A percentile compares a stretch with the other conserved stretches of the same genome.
Evolutionary conservation across 768 basidiomycete species (phyloP).

Genomic region (Coprinellus aureogranulatus): DNA sequence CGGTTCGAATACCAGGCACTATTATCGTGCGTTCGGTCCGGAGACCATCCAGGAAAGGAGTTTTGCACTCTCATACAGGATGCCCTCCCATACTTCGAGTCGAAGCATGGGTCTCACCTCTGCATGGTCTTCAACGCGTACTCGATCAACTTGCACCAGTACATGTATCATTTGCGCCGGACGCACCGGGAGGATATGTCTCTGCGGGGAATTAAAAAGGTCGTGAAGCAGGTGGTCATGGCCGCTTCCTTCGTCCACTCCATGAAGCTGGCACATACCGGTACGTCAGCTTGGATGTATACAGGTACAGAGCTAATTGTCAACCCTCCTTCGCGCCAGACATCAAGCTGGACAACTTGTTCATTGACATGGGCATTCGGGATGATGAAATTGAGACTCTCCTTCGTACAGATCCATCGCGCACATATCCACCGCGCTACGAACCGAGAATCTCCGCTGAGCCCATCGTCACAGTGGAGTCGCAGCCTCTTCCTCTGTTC

Average conservation of each 20-base stretch:
- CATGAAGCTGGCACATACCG: slow-evolving; percentile 19
- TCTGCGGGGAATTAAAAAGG: slow-evolving; percentile 12
- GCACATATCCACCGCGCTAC: slow-evolving; percentile 10
- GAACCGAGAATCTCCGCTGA: slow-evolving; percentile 16
- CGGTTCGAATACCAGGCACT: no score
- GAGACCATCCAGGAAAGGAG: neutral
- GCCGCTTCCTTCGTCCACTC: slow-evolving; percentile 28
- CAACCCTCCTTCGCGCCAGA: slow-evolving; percentile 10
- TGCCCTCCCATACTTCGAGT: neutral
- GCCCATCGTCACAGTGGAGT: slow-evolving; percentile 22
- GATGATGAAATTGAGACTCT: slow-evolving; percentile 3
- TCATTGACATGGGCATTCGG: slow-evolving; percentile 6
- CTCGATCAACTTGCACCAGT: slow-evolving; percentile 1
- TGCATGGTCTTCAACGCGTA: neutral
- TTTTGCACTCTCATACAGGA: neutral
- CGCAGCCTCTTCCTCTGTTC: slow-evolving; percentile 23
- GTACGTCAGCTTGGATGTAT: slow-evolving; percentile 11
- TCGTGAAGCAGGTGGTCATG: slow-evolving; percentile 26
- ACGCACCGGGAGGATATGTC: neutral
- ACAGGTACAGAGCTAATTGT: neutral
- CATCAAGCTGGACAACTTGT: slow-evolving; percentile 20
- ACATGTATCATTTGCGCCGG: neutral
- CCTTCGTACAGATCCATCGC: slow-evolving; percentile 13
- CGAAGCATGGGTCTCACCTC: neutral
- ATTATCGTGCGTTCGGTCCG: no score